Evolutionary conservation across 495 filamentous ascomycete genomes (phyloP), one percentile per base, ranked within the genome.

Genomic region (Penicillium longicatenatum): DNA sequence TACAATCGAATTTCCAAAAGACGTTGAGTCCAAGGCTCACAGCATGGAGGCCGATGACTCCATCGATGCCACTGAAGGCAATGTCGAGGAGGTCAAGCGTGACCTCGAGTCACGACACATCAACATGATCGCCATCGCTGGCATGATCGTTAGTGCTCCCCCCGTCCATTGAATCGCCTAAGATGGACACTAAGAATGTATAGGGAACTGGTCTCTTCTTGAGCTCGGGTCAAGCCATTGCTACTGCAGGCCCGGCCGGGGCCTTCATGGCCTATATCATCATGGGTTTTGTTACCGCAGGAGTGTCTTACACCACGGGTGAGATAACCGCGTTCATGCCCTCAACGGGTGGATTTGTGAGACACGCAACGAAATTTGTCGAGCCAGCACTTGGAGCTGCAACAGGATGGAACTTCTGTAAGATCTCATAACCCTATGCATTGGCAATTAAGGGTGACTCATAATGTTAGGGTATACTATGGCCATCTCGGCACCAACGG

Each of bases 201-300:
- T 30, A 58, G 52, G 52, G 58, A 42, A 61, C 75, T 10, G 65
- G 68, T 37, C 57, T 70, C 6, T 70, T 70, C 24, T 59, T 73
- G 41, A 59, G 59, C 53, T 87, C 84, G 31, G 84, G 85, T 42
- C 70, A 77, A 43, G 80, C 83, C 17, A 79, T 88, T 47, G 79
- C 81, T 21, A 69, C 74, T 51, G 82, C 80, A 55, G 86, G 86
- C 2, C 89, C 89, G 26, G 83, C 73, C 10, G 79, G 85, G 10
- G 60, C 63, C 5, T 63, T 73, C 53, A 46, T 73, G 22, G 69
- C 60, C 10, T 74, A 72, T 35, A 35, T 60, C 4, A 46, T 70
- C 6, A 60, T 70, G 21, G 69, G 70, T 11, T 39, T 65, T 31
- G 44, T 55, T 4, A 56, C 62, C 4, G 43, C 53, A 8, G 52